Base-by-base conservation (phyloP, 768 basidiomycete genomes). In the Flagelloscypha sp. region DNA sequence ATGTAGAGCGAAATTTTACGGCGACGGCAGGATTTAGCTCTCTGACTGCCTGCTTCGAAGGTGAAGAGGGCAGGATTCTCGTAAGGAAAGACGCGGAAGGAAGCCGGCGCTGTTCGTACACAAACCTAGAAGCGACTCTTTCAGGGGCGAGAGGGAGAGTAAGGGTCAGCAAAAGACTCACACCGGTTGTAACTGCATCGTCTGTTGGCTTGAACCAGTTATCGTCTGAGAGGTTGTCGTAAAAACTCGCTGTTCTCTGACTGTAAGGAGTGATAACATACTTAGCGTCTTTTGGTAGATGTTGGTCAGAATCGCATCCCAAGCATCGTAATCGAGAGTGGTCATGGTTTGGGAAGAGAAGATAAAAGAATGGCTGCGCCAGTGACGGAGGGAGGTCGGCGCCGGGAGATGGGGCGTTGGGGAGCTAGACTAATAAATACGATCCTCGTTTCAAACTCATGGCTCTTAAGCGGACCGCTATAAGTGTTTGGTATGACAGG, bases 71-170 rank as follows among this genome's bases (percentile, higher is more conserved):
- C 68, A 4, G 68, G 63, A 50, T 84, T 85, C 53, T 89, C 79
- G 50, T 88, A 87, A 0, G 87, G 87, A 50, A 87, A 92, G n/a
- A 87, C 78, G 18, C 87, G 76, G 53, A 84, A 87, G 45, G 70
- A 70, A 37, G 68, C 65, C 1, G 67, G 65, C 59, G 37, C 60
- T 57, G 38, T 63, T 41, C 8, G 51, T 30, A 41, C 30, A 31
- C 25, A 5, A 19, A 10, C 13, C 16, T 27, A 17, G 10, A 23
- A 27, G 24, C 30, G 28, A 37, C 16, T 27, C 17, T 22, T 4
- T 19, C 3, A 5, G n/a, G 40, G 13, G 17, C 1, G 17, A 27
- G 6, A 10, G 11, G n/a, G 24, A 19, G 13, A 5, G 27, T 19
- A 10, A 1, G 59, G 44, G 39, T 59, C 70, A 17, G 79, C 80